Evolutionary conservation across 2,329 filamentous ascomycete species (phyloP).

Genomic region (Arthroderma sp.): DNA sequence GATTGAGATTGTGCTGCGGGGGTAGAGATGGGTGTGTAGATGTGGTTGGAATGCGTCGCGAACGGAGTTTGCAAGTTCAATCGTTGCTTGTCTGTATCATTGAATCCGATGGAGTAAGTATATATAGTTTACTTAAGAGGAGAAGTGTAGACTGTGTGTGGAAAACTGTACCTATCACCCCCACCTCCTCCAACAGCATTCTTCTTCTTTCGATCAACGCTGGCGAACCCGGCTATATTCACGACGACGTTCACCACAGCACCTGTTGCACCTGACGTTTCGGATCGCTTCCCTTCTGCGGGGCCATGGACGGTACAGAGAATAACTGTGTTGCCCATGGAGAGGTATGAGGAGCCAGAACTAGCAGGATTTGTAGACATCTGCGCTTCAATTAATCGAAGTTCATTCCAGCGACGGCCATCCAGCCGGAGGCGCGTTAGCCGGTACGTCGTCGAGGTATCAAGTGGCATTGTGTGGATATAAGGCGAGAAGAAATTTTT

Average conservation of each 20-base stretch:
- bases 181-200: conserved; percentile 30
- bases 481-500: background rate
- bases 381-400: conserved; percentile 75
- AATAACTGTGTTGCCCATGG: conserved; percentile 95
- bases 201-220: conserved; percentile 65
- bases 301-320: conserved; percentile 86
- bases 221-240: conserved; percentile 74
- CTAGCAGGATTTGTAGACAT: conserved; percentile 86
- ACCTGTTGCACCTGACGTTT: conserved; percentile 36
- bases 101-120: background rate
- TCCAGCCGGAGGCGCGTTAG: conserved; percentile 73
- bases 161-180: conserved; percentile 57
- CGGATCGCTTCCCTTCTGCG: conserved; percentile 49
- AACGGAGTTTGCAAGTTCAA: conserved; percentile 49
- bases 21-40: conserved; percentile 77
- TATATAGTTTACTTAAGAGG: no score
- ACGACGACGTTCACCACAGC: conserved; percentile 70
- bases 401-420: conserved; percentile 89
- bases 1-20: conserved; percentile 71
- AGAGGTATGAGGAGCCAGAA: conserved; percentile 84
- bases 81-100: conserved; percentile 51
- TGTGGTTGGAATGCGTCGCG: conserved; percentile 62
- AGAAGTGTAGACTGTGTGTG: no score
- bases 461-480: conserved; percentile 61
- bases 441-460: conserved; percentile 81